These are phyloP conservation scores for Sphaerulina vaccinii DNA, from an alignment of 2,329 filamentous ascomycete species.

Conservation along the genomic window DNA sequence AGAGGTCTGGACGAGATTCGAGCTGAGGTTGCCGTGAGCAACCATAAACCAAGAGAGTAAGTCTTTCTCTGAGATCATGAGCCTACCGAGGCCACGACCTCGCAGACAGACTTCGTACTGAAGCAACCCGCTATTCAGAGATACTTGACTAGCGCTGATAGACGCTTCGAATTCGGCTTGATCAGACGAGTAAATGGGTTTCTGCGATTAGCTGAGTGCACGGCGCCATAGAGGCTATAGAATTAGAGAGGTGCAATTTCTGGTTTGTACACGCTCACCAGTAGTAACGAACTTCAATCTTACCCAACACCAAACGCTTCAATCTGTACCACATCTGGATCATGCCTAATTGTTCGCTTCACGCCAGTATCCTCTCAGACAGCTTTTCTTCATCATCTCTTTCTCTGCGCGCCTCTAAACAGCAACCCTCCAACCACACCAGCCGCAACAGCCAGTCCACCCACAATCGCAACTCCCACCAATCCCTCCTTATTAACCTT, in stretches of 20 bases:
- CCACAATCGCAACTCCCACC: slow-evolving; percentile 91
- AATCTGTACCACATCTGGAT: background rate
- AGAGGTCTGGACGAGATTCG: slow-evolving; percentile 44
- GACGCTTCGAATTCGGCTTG: too few relatives aligned
- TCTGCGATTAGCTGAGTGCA: background rate
- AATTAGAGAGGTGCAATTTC: background rate
- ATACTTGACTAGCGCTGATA: background rate
- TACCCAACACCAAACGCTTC: slow-evolving; percentile 10
- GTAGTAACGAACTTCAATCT: background rate
- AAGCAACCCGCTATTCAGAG: too few relatives aligned
- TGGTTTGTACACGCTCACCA: slow-evolving; percentile 6
- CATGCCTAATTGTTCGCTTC: background rate
- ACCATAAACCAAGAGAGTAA: background rate
- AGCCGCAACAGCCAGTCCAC: slow-evolving; percentile 86
- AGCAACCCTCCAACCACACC: slow-evolving; percentile 89
- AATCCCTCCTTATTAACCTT: slow-evolving; percentile 93
- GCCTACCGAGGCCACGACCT: too few relatives aligned
- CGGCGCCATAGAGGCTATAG: background rate
- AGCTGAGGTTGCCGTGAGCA: background rate
- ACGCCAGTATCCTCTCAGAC: too few relatives aligned
- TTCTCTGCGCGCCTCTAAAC: slow-evolving; percentile 63
- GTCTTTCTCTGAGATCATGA: too few relatives aligned
- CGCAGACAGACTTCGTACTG: too few relatives aligned
- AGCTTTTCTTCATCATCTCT: slow-evolving; percentile 26
- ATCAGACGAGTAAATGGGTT: too few relatives aligned